phyloP scores from a whole-genome alignment of 2,329 filamentous ascomycete genomes.

The Cercospora zeina region DNA sequence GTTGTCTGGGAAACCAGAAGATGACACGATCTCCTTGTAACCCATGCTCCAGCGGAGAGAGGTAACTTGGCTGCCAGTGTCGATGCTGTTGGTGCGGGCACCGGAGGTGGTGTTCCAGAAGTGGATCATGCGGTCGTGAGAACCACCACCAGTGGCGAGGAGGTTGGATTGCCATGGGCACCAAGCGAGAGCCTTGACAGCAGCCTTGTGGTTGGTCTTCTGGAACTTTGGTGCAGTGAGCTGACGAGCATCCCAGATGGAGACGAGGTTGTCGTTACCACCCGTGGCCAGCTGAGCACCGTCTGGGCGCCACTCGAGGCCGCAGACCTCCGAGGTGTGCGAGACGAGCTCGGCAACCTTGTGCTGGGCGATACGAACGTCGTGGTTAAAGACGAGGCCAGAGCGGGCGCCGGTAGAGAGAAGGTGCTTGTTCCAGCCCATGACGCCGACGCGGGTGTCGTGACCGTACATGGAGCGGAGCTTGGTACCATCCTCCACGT shows the following conservation, averaged over 20 bases:
- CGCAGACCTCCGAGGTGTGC: slow-evolving; percentile 96
- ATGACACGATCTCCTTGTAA: slow-evolving; percentile 97
- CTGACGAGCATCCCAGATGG: slow-evolving; percentile 97
- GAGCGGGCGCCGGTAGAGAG: slow-evolving; percentile 93
- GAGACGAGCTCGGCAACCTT: slow-evolving; percentile 96
- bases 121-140: slow-evolving; percentile 96
- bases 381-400: slow-evolving; percentile 96
- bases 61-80: slow-evolving; percentile 96
- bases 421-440: slow-evolving; percentile 99
- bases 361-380: slow-evolving; percentile 95
- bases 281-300: slow-evolving; percentile 95
- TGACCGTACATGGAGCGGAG: slow-evolving; percentile 98
- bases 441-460: slow-evolving; percentile 92
- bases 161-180: slow-evolving; percentile 99
- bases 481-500: slow-evolving; percentile 91
- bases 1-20: slow-evolving; percentile 98
- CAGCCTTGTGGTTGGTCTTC: slow-evolving; percentile 99
- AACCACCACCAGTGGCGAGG: slow-evolving; percentile 91
- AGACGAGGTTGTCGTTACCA: slow-evolving; percentile 98
- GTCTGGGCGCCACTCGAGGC: slow-evolving; percentile 95
- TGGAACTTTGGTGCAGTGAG: slow-evolving; percentile 95
- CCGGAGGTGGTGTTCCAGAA: slow-evolving; percentile 99
- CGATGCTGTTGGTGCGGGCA: slow-evolving; percentile 97
- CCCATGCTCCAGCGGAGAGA: slow-evolving; percentile 93
- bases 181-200: slow-evolving; percentile 97